phyloP scores from a whole-genome alignment of 1,284 basidiomycete genomes.

The Malassezia yamatoensis region DNA sequence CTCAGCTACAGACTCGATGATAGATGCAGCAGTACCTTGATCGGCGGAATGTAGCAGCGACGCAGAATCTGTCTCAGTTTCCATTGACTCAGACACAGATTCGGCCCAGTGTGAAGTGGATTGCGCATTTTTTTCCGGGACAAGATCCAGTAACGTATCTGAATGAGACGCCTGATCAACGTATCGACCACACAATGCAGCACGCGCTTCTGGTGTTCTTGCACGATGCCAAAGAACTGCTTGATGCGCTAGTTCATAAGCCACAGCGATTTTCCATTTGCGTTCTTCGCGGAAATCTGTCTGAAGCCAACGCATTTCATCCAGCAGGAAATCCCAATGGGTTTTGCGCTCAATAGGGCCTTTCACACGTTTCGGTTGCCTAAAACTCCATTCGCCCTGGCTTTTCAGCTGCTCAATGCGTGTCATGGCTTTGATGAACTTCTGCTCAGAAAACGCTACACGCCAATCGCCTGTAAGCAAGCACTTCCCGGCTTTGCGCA shows the following conservation, averaged over 20 bases:
- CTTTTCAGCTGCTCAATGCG: conserved; percentile 75
- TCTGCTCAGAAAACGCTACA: conserved; percentile 44
- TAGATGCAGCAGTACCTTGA: too few species aligned
- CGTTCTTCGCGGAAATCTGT: conserved; percentile 88
- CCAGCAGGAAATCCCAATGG: conserved; percentile 90
- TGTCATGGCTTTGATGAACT: conserved; percentile 63
- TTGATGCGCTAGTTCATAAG: conserved; percentile 71
- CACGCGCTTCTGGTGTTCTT: conserved; percentile 58
- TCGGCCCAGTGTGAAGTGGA: too few species aligned
- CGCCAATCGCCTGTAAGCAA: conserved; percentile 44
- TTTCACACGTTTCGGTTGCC: conserved; percentile 88
- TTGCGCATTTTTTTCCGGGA: too few species aligned
- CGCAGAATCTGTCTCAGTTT: too few species aligned
- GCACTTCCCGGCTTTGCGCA: conserved; percentile 47
- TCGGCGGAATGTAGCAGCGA: too few species aligned
- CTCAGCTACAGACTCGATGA: too few species aligned
- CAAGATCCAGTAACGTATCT: too few species aligned
- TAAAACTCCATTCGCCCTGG: conserved; percentile 74
- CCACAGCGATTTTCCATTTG: conserved; percentile 78
- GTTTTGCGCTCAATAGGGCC: conserved; percentile 70
- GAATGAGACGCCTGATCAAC: not conserved
- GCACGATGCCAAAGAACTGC: conserved; percentile 79
- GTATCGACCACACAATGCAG: conserved; percentile 54
- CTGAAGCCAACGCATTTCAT: conserved; percentile 98
- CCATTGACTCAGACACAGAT: too few species aligned